Evolutionary conservation across 768 basidiomycete genomes (phyloP), one percentile per base, ranked within the genome.

Genomic region (Suillus subalutaceus): DNA sequence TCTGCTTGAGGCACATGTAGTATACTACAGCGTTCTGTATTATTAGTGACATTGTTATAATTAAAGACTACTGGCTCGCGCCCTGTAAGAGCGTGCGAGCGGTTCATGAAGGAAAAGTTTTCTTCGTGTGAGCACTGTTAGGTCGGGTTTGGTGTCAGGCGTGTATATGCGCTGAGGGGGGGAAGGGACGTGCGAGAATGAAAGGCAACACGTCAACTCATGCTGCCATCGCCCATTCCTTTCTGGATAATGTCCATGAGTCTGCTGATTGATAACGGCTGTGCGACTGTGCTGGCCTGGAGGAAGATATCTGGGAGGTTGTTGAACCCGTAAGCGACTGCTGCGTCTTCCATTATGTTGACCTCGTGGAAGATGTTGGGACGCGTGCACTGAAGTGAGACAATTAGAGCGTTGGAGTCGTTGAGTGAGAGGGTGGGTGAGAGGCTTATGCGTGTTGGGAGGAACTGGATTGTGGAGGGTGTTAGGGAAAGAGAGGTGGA

Each of bases 321-420:
- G 82, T 99, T 98, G 84, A 95, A 99, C 2, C 97, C 97, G 74
- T 96, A 97, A 1, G 96, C 96, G 70, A 99, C 93, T 12, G 97
- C 97, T 2, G 91, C 94, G 69, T 99, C 97, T 75, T 99, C 97
- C 90, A 99, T 92, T 75, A 99, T 86, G 75, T 99, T 97, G 73
- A 96, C 97, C 77, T 99, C 96, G 75, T 99, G 97, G 63, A 99
- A 81, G 70, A 99, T 98, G 74, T 99, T 97, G 1, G 97, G 96
- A 44, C 97, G 88, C 23, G 96, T 98, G n/a, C 92, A 83, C 5
- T 97, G 96, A 56, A 99, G 84, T 41, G 87, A 80, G 35, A 99
- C 90, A 18, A 84, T 72, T 53, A 99, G 82, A 70, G 87, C 84
- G 72, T 98, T 96, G 26, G 78, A 73, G 67, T 88, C 81, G 32